Conservation (phyloP, 1,284 basidiomycete species). For the Tremellales sp. region DNA sequence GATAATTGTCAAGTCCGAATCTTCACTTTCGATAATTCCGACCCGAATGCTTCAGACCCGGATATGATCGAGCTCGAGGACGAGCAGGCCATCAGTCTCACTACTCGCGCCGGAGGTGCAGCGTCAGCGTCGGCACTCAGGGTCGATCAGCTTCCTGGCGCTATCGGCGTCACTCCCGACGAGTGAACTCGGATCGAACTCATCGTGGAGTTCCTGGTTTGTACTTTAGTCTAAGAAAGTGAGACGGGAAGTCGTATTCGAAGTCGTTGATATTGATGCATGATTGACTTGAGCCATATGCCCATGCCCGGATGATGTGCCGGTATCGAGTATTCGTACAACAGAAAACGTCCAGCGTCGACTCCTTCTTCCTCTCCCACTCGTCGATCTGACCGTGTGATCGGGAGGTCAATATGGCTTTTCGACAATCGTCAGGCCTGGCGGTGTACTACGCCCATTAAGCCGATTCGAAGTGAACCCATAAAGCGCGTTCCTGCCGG, state of each 20-base stretch:
- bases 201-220: too few species aligned
- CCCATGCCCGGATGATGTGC: neutral
- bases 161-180: neutral
- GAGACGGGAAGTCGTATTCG: too few species aligned
- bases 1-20: neutral
- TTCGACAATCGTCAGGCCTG: neutral
- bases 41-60: too few species aligned
- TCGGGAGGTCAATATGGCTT: neutral
- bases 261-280: too few species aligned
- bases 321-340: neutral
- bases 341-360: neutral
- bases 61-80: too few species aligned
- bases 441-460: constrained; percentile 9
- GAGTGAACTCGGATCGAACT: too few species aligned
- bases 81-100: neutral
- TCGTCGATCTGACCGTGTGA: neutral
- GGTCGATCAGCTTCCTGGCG: neutral
- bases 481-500: constrained; percentile 42
- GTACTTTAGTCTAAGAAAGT: too few species aligned
- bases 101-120: neutral
- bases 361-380: neutral
- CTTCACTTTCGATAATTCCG: too few species aligned
- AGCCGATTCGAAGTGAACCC: constrained; percentile 44
- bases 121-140: neutral
- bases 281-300: neutral